Base-by-base conservation (phyloP, 257 asterid genomes). In the Orobanche coerulescens region DNA sequence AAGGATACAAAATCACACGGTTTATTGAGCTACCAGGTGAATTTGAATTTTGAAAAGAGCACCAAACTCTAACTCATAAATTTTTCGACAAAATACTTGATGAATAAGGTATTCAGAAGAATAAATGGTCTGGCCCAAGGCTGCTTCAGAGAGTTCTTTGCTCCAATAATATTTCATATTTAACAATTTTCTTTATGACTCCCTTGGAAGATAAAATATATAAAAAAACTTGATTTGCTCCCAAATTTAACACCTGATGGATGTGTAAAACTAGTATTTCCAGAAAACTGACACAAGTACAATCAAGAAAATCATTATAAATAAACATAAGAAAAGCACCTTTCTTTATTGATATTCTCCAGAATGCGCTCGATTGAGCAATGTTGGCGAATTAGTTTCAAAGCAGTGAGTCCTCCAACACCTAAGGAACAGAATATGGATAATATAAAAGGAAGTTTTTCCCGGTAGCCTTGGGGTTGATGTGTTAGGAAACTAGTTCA, bases 351-450 rank as follows among this genome's bases (percentile, higher is more conserved):
- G 56, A 93, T 74, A 69, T 86, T 93, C 73, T 89, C 97, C 68
- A 93, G 65, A 71, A 93, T 76, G 67, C 58, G 63, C 84, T 93
- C 99, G 20, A 93, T 80, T 24, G 91, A 84, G 52, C 97, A 91
- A 70, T 86, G 95, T 68, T 88, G 95, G 61, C 88, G 89, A 44
- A 92, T 79, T 71, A 89, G 87, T 81, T 93, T 93, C 75, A 93
- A 75, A 64, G 99, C 97, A 46, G 99, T 93, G 64, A 78, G 73
- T 63, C 95, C 94, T 53, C 99, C 99, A 73, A 93, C 80, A 65
- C 99, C 99, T 93, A 82, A 66, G 62, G 72, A 56, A 49, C 24
- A 30, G 7, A 58, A 47, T 19, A 44, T 20, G 14, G 10, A 9
- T 31, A 47, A 43, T 18, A 22, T 28, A 59, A 46, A 61, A 14